Evolutionary conservation across 1,284 basidiomycete species (phyloP).

Genomic region (Sparassis latifolia): DNA sequence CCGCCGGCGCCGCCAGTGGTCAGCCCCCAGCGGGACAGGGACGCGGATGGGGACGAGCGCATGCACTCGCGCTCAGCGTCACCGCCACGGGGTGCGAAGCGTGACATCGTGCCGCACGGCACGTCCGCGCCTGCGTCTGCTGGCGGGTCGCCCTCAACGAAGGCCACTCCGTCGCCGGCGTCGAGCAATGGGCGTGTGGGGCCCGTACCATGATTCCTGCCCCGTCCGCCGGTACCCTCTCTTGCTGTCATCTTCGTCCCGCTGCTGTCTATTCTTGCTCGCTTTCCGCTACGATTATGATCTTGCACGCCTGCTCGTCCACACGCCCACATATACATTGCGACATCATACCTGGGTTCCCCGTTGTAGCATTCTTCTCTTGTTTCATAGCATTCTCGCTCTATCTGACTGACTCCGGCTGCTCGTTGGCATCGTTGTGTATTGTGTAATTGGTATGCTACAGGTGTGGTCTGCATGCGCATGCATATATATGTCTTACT

Average conservation of each 20-base stretch:
- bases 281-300: no score
- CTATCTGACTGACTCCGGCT: no score
- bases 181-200: constrained; percentile 16
- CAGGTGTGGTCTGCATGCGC: no score
- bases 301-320: no score
- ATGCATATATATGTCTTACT: no score
- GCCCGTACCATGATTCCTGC: constrained; percentile 8
- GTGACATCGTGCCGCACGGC: constrained; percentile 44
- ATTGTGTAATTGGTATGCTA: no score
- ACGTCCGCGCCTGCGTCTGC: constrained; percentile 27
- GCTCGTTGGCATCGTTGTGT: no score
- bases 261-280: background rate
- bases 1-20: constrained; percentile 41
- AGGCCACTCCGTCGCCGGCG: constrained; percentile 32
- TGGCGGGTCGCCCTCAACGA: constrained; percentile 15
- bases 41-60: constrained; percentile 40
- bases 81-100: constrained; percentile 41
- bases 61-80: constrained; percentile 25
- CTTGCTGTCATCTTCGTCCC: background rate
- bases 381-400: no score
- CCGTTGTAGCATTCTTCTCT: no score
- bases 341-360: no score
- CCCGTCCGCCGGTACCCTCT: constrained; percentile 2
- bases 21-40: constrained; percentile 45
- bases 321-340: background rate